Evolutionary conservation across 2,329 filamentous ascomycete genomes (phyloP).

Genomic region (Macrophomina pseudophaseolina): DNA sequence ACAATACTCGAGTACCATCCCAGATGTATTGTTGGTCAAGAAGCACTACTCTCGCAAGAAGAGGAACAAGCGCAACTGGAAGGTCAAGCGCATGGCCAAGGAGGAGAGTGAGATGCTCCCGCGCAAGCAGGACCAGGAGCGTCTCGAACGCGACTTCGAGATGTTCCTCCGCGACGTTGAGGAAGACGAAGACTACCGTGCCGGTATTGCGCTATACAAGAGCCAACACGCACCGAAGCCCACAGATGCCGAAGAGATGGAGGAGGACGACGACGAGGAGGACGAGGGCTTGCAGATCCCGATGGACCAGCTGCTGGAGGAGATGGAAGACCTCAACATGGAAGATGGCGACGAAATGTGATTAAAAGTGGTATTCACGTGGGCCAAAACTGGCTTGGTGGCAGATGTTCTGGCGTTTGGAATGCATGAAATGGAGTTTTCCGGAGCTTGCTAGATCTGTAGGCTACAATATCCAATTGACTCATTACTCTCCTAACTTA

Average conservation of each 20-base stretch:
- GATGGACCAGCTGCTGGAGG: slow-evolving; percentile 73
- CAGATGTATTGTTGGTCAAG: slow-evolving; percentile 95
- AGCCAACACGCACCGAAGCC: slow-evolving; percentile 62
- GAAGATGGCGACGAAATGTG: slow-evolving; percentile 51
- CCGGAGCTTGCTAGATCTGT: slow-evolving; percentile 1
- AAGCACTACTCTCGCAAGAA: slow-evolving; percentile 89
- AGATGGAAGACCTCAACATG: slow-evolving; percentile 88
- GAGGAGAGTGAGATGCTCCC: slow-evolving; percentile 88
- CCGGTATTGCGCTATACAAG: slow-evolving; percentile 87
- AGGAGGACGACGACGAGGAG: slow-evolving; percentile 58
- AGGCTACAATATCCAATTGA: slow-evolving; percentile 1
- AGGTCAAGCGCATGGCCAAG: slow-evolving; percentile 88
- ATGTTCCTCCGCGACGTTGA: slow-evolving; percentile 97
- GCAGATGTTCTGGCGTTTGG: slow-evolving; percentile 3
- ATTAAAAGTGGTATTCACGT: background rate
- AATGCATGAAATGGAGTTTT: slow-evolving; percentile 17
- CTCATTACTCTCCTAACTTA: background rate
- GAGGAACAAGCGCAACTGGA: slow-evolving; percentile 84
- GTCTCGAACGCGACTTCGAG: slow-evolving; percentile 92
- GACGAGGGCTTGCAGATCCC: slow-evolving; percentile 58
- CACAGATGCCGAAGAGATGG: slow-evolving; percentile 70
- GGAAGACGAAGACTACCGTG: slow-evolving; percentile 86
- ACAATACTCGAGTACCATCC: slow-evolving; percentile 77
- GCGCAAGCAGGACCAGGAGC: slow-evolving; percentile 84
- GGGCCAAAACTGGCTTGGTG: background rate